Percentiles rank a stretch among this genome's conserved stretches.
These are phyloP conservation scores for Rhodofomes roseus DNA, from an alignment of 1,284 basidiomycete genomes.

Conservation along the genomic window DNA sequence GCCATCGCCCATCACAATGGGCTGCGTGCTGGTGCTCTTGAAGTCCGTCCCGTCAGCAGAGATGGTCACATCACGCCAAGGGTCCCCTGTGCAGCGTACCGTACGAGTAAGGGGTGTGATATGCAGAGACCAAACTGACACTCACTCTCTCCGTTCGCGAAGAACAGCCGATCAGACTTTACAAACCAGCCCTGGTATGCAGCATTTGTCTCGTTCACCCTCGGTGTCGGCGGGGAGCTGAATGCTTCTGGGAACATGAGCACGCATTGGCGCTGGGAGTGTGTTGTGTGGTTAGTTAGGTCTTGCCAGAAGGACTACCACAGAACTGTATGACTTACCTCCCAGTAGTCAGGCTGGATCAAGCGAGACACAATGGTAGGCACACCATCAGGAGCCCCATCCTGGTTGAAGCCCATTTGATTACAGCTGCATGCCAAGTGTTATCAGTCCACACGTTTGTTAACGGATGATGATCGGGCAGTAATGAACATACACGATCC, in stretches of 20 bases:
- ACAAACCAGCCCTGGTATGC: slow-evolving; percentile 63
- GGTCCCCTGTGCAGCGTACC: slow-evolving; percentile 37
- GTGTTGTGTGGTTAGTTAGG: not conserved
- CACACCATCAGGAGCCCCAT: slow-evolving; percentile 46
- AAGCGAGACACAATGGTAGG: slow-evolving; percentile 58
- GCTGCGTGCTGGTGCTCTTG: slow-evolving; percentile 47
- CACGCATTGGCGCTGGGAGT: slow-evolving; percentile 54
- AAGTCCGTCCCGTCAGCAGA: slow-evolving; percentile 49
- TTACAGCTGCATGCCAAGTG: slow-evolving; percentile 41
- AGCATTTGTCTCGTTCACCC: slow-evolving; percentile 38
- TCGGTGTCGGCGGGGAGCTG: slow-evolving; percentile 28
- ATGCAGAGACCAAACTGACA: not conserved
- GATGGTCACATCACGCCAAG: slow-evolving; percentile 69
- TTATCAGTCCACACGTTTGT: not conserved
- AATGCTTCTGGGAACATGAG: slow-evolving; percentile 57
- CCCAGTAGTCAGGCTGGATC: slow-evolving; percentile 51
- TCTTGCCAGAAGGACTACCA: not conserved
- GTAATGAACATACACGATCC: slow-evolving; percentile 45
- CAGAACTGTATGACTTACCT: slow-evolving; percentile 39
- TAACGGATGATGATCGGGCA: not conserved
- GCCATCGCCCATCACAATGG: slow-evolving; percentile 53
- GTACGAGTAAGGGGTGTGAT: not conserved
- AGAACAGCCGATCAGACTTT: slow-evolving; percentile 54
- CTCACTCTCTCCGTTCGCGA: slow-evolving; percentile 51
- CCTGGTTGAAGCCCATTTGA: slow-evolving; percentile 62